phyloP scores from a whole-genome alignment of 176 grass and related monocot genomes.

The Oryza australiensis region DNA sequence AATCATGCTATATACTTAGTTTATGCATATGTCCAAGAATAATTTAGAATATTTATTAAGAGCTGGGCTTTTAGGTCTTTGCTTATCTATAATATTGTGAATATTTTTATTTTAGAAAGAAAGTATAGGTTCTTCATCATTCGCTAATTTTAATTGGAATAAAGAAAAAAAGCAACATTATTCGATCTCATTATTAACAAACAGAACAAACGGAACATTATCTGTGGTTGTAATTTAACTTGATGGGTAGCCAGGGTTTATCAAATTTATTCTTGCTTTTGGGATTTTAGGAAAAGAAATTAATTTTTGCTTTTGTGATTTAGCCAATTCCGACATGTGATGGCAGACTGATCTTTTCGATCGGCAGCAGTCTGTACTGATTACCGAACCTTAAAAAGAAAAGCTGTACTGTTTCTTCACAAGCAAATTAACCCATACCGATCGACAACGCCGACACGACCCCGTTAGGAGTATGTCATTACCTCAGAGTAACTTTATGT shows the following conservation, averaged over 20 bases:
- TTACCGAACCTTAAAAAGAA: neutral
- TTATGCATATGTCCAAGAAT: too few relatives aligned
- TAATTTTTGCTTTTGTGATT: neutral
- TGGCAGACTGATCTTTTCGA: neutral
- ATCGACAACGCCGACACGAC: neutral
- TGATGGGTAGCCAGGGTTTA: neutral
- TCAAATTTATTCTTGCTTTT: slow-evolving; percentile 7
- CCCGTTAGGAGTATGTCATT: neutral
- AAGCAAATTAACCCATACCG: neutral
- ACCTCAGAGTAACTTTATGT: neutral
- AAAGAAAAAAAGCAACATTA: neutral
- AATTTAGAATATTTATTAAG: neutral
- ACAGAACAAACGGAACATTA: neutral
- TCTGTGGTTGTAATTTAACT: neutral
- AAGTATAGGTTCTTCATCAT: neutral
- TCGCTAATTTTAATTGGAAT: neutral
- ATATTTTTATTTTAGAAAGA: neutral
- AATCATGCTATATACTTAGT: neutral
- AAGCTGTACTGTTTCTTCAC: neutral
- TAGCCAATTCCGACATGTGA: neutral
- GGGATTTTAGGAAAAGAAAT: neutral
- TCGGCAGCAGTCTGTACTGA: neutral
- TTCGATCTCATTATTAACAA: neutral
- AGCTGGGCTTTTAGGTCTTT: neutral
- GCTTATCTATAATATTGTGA: neutral